Evolutionary conservation across 192 early-diverging fungal species (phyloP).

Genomic region (Coemansia sp.): DNA sequence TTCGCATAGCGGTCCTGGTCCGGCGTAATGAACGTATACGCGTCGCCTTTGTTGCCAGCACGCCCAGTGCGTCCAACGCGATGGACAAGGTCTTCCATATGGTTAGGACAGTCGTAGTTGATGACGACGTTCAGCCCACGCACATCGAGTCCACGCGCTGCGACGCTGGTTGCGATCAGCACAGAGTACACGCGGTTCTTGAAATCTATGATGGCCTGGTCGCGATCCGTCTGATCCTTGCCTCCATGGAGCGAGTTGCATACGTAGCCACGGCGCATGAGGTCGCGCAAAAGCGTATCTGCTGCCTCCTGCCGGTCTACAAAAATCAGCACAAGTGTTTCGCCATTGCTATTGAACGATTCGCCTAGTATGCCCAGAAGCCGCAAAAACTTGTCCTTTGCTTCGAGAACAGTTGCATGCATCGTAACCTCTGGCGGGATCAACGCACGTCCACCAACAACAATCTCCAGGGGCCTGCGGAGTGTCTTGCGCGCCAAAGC

Average conservation of each 20-base stretch:
- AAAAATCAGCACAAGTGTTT: conserved; percentile 83
- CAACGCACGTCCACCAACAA: conserved; percentile 89
- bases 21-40: conserved; percentile 93
- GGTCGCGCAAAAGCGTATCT: conserved; percentile 81
- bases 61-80: conserved; percentile 97
- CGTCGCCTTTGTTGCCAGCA: conserved; percentile 96
- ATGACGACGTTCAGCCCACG: conserved; percentile 90
- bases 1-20: conserved; percentile 93
- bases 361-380: conserved; percentile 86
- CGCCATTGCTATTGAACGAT: conserved; percentile 66
- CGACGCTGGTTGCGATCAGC: conserved; percentile 94
- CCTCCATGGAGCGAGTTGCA: conserved; percentile 94
- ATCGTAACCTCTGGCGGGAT: conserved; percentile 87
- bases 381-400: conserved; percentile 76
- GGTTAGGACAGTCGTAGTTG: conserved; percentile 97
- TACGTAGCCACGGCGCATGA: conserved; percentile 80
- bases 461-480: conserved; percentile 87
- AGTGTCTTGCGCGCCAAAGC: conserved; percentile 91
- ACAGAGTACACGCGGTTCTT: conserved; percentile 87
- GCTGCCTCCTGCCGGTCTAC: conserved; percentile 95
- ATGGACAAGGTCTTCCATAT: conserved; percentile 99
- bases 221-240: conserved; percentile 88
- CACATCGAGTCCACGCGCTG: conserved; percentile 93
- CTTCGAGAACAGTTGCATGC: conserved; percentile 85
- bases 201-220: conserved; percentile 91